Evolutionary conservation across 2,329 filamentous ascomycete species (phyloP).

Genomic region (Dendrostoma leiphaemia): DNA sequence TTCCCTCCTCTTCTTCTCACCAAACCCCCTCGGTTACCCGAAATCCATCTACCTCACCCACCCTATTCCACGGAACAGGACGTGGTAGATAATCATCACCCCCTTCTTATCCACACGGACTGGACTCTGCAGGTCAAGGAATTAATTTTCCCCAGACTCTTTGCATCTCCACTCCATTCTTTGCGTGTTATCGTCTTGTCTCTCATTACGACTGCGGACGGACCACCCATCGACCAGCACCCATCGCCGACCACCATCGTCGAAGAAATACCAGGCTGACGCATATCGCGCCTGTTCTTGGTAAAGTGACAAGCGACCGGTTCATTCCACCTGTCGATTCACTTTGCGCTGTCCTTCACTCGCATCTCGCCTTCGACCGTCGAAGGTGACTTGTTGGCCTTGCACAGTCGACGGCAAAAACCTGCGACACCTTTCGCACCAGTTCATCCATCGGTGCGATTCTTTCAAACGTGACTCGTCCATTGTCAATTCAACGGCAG

Average conservation of each 20-base stretch:
- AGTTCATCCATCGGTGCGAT: background rate
- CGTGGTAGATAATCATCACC: conserved; percentile 15
- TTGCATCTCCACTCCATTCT: conserved; percentile 14
- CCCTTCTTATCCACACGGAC: conserved; percentile 14
- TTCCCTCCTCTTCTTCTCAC: conserved; percentile 7
- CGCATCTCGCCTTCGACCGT: background rate
- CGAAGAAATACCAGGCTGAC: conserved; percentile 8
- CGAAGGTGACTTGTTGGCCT: background rate
- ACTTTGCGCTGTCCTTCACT: background rate
- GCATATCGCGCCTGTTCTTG: conserved; percentile 1
- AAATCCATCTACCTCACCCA: conserved; percentile 19
- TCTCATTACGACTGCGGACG: conserved; percentile 12
- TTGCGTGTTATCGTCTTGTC: conserved; percentile 3
- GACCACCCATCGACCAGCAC: conserved; percentile 5
- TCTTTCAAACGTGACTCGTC: background rate
- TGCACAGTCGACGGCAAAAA: background rate
- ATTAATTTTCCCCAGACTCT: conserved; percentile 11
- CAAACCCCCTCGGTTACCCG: conserved; percentile 15
- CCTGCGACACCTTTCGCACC: background rate
- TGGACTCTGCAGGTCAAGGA: conserved; percentile 15
- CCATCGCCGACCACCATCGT: conserved; percentile 4
- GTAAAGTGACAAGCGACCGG: background rate
- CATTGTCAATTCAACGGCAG: conserved; percentile 1
- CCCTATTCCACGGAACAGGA: conserved; percentile 16
- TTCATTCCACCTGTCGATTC: background rate